A percentile compares a stretch with the other conserved stretches of the same genome.
Conservation (phyloP, 441 rosid genomes). For the Omphalea diandra region DNA sequence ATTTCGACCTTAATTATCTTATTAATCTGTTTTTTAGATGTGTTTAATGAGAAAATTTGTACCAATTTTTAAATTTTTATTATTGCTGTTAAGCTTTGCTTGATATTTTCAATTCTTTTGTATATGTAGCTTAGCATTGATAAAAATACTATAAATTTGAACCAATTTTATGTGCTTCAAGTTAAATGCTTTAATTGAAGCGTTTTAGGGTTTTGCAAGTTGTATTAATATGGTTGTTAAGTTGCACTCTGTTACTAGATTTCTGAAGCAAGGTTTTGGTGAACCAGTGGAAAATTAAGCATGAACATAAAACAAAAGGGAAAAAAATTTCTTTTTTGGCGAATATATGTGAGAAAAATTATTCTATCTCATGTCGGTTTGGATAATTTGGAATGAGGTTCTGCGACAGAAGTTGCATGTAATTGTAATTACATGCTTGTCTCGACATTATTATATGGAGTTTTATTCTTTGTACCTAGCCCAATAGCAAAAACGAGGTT, state of each 20-base stretch:
- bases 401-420: neutral
- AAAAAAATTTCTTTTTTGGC: neutral
- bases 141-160: slow-evolving; percentile 2
- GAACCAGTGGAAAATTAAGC: neutral
- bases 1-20: neutral
- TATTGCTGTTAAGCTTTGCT: neutral
- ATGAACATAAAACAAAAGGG: neutral
- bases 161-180: neutral
- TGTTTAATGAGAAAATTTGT: too few relatives aligned
- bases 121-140: neutral
- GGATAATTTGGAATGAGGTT: neutral
- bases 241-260: neutral
- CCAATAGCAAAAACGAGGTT: neutral
- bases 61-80: slow-evolving; percentile 2
- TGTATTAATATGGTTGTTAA: neutral
- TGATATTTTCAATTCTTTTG: neutral
- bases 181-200: neutral
- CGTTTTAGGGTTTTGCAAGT: slow-evolving; percentile 34
- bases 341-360: neutral
- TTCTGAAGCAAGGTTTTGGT: neutral
- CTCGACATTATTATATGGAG: neutral
- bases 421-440: neutral
- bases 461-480: neutral
- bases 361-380: neutral
- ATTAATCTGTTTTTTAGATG: neutral